Evolutionary conservation across 1,284 basidiomycete species (phyloP), one percentile per base, ranked within the genome.

Genomic region (Fomitopsis betulina): DNA sequence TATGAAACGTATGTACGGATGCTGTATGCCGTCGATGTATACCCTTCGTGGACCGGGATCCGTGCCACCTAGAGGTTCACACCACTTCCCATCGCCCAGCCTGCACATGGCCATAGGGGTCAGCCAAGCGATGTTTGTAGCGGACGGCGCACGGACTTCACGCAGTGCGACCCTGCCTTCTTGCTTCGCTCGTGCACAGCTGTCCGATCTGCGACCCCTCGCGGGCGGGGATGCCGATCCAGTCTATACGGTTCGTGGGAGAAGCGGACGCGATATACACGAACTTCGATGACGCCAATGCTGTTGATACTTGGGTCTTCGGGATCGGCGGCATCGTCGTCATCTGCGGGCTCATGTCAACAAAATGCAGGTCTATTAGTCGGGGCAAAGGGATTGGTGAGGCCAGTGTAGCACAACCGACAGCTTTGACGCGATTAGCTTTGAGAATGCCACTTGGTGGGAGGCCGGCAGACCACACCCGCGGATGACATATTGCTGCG

Each of bases 181-280:
- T 68, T 68, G 52, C 61, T 64, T 8, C 64, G 61, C 53, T 68
- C 67, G 33, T 68, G 63, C 15, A 68, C 58, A 9, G 59, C 15
- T 56, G 62, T 2, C 60, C 57, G 27, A 43, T 54, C 51, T 59
- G 57, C 45, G 25, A 30, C 25, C 12, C 30, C 45, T 17, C 21
- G 45, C 5, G 45, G 25, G 5, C 27, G 45, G 27, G 3, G 56
- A 38, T 47, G 17, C 47, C 12, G 37, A 58, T 47, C 19, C 47
- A 55, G 5, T 17, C 47, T 21, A 33, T 43, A 49, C 19, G 23
- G 37, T 13, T 45, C 13, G 37, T 37, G 9, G 8, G 49, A 51
- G 40, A 17, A 30, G 37, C 42, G 32, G 39, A 55, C 49, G 17
- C 58, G 58, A 21, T 45, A 45, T 4, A 59, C 47, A 19, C 49